Evolutionary conservation across 2,329 filamentous ascomycete species (phyloP).

Genomic region (Clathrospora elynae): DNA sequence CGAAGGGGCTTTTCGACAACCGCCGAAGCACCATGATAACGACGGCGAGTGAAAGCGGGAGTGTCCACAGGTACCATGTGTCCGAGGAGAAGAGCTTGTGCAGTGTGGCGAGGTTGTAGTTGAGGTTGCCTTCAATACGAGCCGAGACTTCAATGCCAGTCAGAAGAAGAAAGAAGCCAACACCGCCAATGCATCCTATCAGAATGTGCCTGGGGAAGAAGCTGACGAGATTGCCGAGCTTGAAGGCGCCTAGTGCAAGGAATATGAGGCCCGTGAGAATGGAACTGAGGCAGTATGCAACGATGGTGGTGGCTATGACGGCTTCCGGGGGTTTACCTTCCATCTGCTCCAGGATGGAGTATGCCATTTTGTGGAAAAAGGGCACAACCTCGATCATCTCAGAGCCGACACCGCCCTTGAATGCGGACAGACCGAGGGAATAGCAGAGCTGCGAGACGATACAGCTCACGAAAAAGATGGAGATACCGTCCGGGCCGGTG

Average conservation of each 20-base stretch:
- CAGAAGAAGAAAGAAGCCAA: conserved; percentile 90
- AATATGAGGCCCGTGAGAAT: conserved; percentile 91
- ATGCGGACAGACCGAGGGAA: conserved; percentile 81
- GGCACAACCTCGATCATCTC: conserved; percentile 99
- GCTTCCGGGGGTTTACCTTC: conserved; percentile 81
- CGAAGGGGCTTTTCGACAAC: conserved; percentile 78
- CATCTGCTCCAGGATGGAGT: conserved; percentile 78
- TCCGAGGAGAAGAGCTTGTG: conserved; percentile 73
- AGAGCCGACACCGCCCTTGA: conserved; percentile 88
- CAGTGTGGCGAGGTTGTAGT: conserved; percentile 78
- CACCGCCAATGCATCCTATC: conserved; percentile 95
- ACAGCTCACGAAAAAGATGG: conserved; percentile 98
- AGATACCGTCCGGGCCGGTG: conserved; percentile 90
- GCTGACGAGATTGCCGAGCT: conserved; percentile 88
- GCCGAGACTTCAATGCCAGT: conserved; percentile 95
- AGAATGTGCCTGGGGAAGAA: conserved; percentile 97
- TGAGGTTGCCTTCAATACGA: conserved; percentile 80
- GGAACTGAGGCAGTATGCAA: conserved; percentile 87
- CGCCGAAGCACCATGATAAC: conserved; percentile 76
- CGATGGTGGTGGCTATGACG: conserved; percentile 91
- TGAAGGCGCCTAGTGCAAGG: conserved; percentile 85
- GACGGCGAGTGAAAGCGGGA: conserved; percentile 77
- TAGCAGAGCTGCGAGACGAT: conserved; percentile 92
- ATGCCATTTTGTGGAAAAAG: conserved; percentile 98
- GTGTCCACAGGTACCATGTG: conserved; percentile 80